Conservation (phyloP, 805 yeast species). For the Soucietia sequanensis region DNA sequence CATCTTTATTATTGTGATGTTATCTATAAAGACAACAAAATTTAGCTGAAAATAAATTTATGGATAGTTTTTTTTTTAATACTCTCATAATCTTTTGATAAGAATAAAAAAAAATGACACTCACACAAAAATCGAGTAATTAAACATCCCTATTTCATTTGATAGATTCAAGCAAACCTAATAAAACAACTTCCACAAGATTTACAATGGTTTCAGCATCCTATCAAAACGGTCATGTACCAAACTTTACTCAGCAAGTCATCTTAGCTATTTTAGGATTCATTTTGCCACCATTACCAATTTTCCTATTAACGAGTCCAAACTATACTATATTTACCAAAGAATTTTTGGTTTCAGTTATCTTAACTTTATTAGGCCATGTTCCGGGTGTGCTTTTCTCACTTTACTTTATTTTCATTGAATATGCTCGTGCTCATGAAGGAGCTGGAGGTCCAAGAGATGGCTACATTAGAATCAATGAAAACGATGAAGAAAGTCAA, state of each 20-base stretch:
- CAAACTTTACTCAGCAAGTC: slow-evolving; percentile 15
- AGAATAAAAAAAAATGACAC: too few species aligned
- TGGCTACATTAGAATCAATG: slow-evolving; percentile 20
- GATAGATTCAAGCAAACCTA: background rate
- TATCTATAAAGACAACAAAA: too few species aligned
- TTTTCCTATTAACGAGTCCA: slow-evolving; percentile 26
- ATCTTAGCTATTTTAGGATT: slow-evolving; percentile 31
- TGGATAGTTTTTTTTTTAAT: too few species aligned
- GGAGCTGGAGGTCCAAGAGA: slow-evolving; percentile 3
- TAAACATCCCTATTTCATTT: background rate
- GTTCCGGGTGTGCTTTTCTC: slow-evolving; percentile 34
- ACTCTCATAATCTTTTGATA: too few species aligned
- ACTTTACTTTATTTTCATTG: slow-evolving; percentile 24
- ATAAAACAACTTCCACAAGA: background rate
- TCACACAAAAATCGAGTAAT: too few species aligned
- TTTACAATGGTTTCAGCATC: background rate
- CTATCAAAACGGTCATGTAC: background rate
- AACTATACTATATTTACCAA: slow-evolving; percentile 29
- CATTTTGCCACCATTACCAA: slow-evolving; percentile 39
- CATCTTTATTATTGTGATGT: slow-evolving; percentile 46
- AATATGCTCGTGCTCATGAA: slow-evolving; percentile 13
- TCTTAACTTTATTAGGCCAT: slow-evolving; percentile 32
- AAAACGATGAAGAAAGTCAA: slow-evolving; percentile 20
- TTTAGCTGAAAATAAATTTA: too few species aligned
- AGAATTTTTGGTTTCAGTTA: slow-evolving; percentile 30